Conservation (phyloP, 148 eudicot genomes). For the Rhododendron ovatum region DNA sequence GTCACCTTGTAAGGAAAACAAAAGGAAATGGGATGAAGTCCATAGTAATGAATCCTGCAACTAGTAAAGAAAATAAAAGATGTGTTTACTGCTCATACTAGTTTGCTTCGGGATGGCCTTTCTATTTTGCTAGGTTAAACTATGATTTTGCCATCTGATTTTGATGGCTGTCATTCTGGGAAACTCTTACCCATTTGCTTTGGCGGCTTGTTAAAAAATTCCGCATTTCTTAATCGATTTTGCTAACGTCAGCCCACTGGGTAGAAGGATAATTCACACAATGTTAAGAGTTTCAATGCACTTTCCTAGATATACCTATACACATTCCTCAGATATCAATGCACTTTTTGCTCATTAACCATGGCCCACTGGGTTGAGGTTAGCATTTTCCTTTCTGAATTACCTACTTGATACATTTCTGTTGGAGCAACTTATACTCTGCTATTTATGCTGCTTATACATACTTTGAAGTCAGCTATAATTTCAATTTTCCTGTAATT, state of each 20-base stretch:
- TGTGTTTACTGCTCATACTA: neutral
- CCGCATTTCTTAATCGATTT: neutral
- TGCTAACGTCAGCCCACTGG: neutral
- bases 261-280: neutral
- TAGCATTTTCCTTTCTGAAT: neutral
- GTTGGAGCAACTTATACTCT: neutral
- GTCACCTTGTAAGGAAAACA: neutral
- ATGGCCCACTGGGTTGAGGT: neutral
- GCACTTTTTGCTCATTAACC: neutral
- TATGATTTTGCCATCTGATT: neutral
- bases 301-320: too few species aligned
- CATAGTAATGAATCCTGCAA: neutral
- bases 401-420: neutral
- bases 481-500: neutral
- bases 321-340: too few species aligned
- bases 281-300: neutral
- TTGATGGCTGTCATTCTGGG: neutral
- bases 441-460: neutral
- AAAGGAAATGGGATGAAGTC: neutral
- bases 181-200: neutral
- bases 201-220: neutral
- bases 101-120: neutral
- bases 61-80: neutral
- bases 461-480: neutral
- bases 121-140: neutral